Evolutionary conservation across 2,329 filamentous ascomycete species (phyloP).

Genomic region (Hypoxylon sp.): DNA sequence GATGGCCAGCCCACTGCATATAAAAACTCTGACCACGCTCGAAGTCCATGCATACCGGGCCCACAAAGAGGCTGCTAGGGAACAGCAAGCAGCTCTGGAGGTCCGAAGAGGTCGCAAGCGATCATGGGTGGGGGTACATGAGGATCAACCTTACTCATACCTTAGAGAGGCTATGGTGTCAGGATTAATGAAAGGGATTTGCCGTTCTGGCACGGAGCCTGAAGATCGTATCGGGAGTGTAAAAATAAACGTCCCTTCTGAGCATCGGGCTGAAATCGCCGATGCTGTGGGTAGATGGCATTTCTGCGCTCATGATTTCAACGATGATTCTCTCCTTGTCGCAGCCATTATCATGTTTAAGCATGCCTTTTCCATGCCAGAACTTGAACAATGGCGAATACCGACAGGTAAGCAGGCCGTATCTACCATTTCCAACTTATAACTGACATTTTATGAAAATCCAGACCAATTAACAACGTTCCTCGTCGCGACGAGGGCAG

Average conservation of each 20-base stretch:
- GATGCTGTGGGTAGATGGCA: constrained; percentile 82
- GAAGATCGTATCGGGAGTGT: constrained; percentile 75
- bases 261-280: constrained; percentile 76
- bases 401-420: constrained; percentile 73
- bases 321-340: constrained; percentile 90
- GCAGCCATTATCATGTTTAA: constrained; percentile 90
- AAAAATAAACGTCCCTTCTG: constrained; percentile 76
- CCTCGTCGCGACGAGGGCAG: constrained; percentile 86
- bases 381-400: constrained; percentile 85
- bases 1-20: constrained; percentile 82
- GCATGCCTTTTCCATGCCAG: constrained; percentile 86
- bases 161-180: constrained; percentile 95
- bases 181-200: constrained; percentile 89
- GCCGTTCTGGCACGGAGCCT: constrained; percentile 74
- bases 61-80: constrained; percentile 80
- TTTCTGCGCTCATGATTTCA: constrained; percentile 91
- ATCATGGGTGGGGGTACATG: constrained; percentile 91
- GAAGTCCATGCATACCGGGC: constrained; percentile 88
- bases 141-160: constrained; percentile 89
- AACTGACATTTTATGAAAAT: constrained; percentile 58
- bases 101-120: constrained; percentile 83
- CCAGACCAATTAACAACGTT: constrained; percentile 86
- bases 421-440: constrained; percentile 38
- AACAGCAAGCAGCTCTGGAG: constrained; percentile 79
- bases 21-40: constrained; percentile 80